Conservation (phyloP, 1,284 basidiomycete species). For the Tylopilus sp. region DNA sequence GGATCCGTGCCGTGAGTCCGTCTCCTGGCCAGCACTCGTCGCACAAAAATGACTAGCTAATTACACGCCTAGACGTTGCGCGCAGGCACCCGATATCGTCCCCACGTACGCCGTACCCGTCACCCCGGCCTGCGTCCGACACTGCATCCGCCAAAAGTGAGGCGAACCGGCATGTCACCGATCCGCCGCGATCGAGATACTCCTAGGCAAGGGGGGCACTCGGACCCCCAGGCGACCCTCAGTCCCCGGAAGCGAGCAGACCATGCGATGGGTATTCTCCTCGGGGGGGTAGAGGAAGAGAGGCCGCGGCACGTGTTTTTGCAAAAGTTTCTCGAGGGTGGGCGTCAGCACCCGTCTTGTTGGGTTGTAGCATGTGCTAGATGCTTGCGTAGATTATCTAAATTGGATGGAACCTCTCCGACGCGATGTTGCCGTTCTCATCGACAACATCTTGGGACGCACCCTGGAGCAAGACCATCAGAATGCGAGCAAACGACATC, state of each 20-base stretch:
- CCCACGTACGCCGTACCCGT: conserved; percentile 82
- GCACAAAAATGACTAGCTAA: no score
- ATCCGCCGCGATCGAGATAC: conserved; percentile 82
- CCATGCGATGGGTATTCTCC: conserved; percentile 66
- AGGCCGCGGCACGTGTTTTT: conserved; percentile 66
- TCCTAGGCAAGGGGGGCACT: conserved; percentile 83
- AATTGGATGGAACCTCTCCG: conserved; percentile 65
- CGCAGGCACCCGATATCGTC: conserved; percentile 86
- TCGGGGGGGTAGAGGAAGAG: conserved; percentile 48
- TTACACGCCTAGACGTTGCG: not conserved
- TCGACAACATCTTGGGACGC: conserved; percentile 20
- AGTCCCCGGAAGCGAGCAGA: conserved; percentile 90
- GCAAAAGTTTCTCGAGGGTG: conserved; percentile 83
- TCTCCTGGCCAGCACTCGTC: no score
- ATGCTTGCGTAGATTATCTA: conserved; percentile 63
- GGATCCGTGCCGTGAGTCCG: conserved; percentile 80
- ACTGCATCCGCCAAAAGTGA: conserved; percentile 87
- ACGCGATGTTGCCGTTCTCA: conserved; percentile 25
- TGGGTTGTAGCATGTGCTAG: no score
- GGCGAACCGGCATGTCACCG: conserved; percentile 78
- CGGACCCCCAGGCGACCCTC: conserved; percentile 95
- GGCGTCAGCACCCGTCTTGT: no score
- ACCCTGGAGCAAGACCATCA: conserved; percentile 9
- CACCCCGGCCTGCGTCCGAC: conserved; percentile 78
- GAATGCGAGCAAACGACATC: not conserved